Percentiles rank a stretch among this genome's conserved stretches.
Evolutionary conservation across 768 basidiomycete species (phyloP).

Genomic region (Dioszegia aurantiaca): DNA sequence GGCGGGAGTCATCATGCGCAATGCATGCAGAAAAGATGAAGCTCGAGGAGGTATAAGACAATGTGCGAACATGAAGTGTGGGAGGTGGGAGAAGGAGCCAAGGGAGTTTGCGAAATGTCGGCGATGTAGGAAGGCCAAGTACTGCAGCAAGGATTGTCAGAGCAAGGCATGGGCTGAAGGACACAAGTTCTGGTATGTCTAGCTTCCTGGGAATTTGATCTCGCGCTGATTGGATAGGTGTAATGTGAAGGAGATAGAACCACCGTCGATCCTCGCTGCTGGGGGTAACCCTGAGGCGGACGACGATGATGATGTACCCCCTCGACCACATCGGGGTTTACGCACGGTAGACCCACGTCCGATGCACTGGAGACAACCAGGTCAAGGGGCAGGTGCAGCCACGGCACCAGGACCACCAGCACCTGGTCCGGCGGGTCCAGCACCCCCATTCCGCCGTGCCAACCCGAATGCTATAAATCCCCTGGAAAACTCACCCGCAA

Average conservation of each 20-base stretch:
- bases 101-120: slow-evolving; percentile 96
- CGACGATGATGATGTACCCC: slow-evolving; percentile 24
- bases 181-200: slow-evolving; percentile 78
- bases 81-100: slow-evolving; percentile 86
- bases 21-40: slow-evolving; percentile 97
- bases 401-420: no score
- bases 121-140: slow-evolving; percentile 94
- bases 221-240: slow-evolving; percentile 23
- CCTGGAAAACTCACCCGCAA: no score
- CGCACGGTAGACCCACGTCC: not conserved
- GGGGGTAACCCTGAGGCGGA: slow-evolving; percentile 11
- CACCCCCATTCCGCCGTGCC: no score
- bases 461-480: no score
- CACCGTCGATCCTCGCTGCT: slow-evolving; percentile 10
- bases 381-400: not conserved
- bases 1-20: slow-evolving; percentile 99
- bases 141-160: slow-evolving; percentile 96
- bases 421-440: no score
- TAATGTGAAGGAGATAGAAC: slow-evolving; percentile 25
- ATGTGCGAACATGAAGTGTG: slow-evolving; percentile 98
- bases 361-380: not conserved
- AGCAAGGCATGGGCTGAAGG: slow-evolving; percentile 95
- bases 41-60: slow-evolving; percentile 86
- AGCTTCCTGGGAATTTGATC: not conserved
- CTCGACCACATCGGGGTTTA: not conserved